phyloP scores from a whole-genome alignment of 345 rosid genomes.

The Geranium brycei region DNA sequence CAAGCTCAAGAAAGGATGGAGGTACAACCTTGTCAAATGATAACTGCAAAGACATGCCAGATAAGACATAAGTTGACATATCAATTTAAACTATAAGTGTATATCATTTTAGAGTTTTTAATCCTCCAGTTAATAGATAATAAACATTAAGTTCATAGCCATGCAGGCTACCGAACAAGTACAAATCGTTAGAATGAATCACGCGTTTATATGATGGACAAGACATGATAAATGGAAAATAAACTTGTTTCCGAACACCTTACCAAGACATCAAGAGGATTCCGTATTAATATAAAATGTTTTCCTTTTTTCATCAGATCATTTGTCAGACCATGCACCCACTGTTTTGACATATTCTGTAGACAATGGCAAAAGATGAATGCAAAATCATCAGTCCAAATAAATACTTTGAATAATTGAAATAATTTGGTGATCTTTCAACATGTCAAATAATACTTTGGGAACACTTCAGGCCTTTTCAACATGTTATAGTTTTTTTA shows the following conservation, averaged over 20 bases:
- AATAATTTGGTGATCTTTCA: neutral
- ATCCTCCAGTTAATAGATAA: too few species aligned
- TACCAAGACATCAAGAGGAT: conserved; percentile 71
- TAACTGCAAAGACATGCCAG: conserved; percentile 31
- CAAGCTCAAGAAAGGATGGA: conserved; percentile 64
- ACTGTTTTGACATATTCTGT: conserved; percentile 65
- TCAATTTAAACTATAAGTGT: too few species aligned
- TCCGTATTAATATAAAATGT: conserved; percentile 64
- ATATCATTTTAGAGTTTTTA: too few species aligned
- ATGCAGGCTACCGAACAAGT: too few species aligned
- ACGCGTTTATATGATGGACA: neutral
- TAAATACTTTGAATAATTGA: neutral
- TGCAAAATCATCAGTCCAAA: neutral
- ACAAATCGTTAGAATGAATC: too few species aligned
- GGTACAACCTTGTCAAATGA: conserved; percentile 57
- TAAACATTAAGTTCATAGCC: too few species aligned
- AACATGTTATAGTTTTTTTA: too few species aligned
- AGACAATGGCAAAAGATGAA: conserved; percentile 1
- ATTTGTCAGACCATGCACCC: conserved; percentile 43
- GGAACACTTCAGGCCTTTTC: neutral
- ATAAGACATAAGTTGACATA: too few species aligned
- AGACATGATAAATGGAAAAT: neutral
- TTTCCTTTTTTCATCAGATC: conserved; percentile 69
- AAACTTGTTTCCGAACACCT: conserved; percentile 5
- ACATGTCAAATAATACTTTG: neutral